A percentile compares a stretch with the other conserved stretches of the same genome.
These are phyloP conservation scores for Lindgomyces ingoldianus DNA, from an alignment of 495 filamentous ascomycete species.

Conservation along the genomic window DNA sequence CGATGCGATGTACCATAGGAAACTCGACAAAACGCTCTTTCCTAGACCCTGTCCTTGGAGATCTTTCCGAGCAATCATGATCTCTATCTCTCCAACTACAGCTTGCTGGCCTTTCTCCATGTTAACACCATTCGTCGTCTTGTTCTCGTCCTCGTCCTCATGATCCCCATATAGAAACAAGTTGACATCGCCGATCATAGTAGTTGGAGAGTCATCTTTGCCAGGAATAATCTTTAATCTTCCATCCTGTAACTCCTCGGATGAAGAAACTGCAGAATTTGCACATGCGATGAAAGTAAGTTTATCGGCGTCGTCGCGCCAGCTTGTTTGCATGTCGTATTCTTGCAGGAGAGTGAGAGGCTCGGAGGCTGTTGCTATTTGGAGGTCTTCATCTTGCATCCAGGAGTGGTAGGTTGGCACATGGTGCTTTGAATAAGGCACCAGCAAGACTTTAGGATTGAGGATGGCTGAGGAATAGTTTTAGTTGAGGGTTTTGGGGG, in stretches of 20 bases:
- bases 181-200: slow-evolving; percentile 86
- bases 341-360: slow-evolving; percentile 75
- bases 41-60: slow-evolving; percentile 68
- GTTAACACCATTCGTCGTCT: neutral
- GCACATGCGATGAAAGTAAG: slow-evolving; percentile 63
- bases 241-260: neutral
- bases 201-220: slow-evolving; percentile 53
- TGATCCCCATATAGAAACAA: slow-evolving; percentile 67
- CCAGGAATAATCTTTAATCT: slow-evolving; percentile 23
- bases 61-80: slow-evolving; percentile 74
- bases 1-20: slow-evolving; percentile 63
- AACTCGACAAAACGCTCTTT: slow-evolving; percentile 62
- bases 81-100: slow-evolving; percentile 73
- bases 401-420: slow-evolving; percentile 81
- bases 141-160: slow-evolving; percentile 47
- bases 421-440: slow-evolving; percentile 81
- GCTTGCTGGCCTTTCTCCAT: slow-evolving; percentile 35
- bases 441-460: slow-evolving; percentile 66
- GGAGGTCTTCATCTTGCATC: slow-evolving; percentile 88
- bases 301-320: slow-evolving; percentile 75
- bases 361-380: slow-evolving; percentile 80
- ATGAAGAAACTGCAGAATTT: neutral
- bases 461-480: slow-evolving; percentile 58
- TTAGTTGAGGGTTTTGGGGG: neutral
- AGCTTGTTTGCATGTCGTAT: slow-evolving; percentile 79